Conservation (phyloP, 306 rosid species). For the Vachellia collinsii region DNA sequence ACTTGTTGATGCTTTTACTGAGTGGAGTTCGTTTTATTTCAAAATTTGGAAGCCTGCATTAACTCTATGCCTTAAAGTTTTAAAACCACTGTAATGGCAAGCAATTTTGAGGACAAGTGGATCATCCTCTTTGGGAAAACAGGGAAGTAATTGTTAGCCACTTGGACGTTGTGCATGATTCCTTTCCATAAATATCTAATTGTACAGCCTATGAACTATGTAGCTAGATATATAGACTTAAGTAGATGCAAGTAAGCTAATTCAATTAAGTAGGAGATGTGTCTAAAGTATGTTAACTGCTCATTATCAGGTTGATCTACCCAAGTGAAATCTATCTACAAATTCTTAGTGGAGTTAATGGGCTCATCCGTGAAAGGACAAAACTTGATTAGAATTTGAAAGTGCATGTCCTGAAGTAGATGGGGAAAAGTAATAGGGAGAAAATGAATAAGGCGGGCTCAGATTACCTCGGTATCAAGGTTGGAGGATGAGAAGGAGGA, state of each 20-base stretch:
- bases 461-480: constrained; percentile 81
- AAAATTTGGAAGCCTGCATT: constrained; percentile 28
- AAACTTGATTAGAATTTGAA: not conserved
- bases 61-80: constrained; percentile 25
- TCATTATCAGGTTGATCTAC: not conserved
- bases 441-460: not conserved
- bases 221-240: not conserved
- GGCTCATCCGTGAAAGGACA: constrained; percentile 15
- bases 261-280: not conserved
- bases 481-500: constrained; percentile 83
- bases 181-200: constrained; percentile 22
- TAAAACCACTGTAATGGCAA: constrained; percentile 14
- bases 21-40: constrained; percentile 23
- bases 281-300: not conserved
- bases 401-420: not conserved
- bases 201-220: not conserved
- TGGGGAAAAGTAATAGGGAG: constrained; percentile 25
- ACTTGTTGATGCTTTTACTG: not conserved
- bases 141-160: constrained; percentile 3
- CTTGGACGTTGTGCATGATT: constrained; percentile 9
- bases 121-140: constrained; percentile 16
- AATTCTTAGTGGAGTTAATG: not conserved
- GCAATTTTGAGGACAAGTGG: constrained; percentile 10
- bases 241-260: not conserved
- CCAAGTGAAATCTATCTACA: not conserved